Evolutionary conservation across 2,329 filamentous ascomycete genomes (phyloP).

Genomic region (Diaporthe helianthi): DNA sequence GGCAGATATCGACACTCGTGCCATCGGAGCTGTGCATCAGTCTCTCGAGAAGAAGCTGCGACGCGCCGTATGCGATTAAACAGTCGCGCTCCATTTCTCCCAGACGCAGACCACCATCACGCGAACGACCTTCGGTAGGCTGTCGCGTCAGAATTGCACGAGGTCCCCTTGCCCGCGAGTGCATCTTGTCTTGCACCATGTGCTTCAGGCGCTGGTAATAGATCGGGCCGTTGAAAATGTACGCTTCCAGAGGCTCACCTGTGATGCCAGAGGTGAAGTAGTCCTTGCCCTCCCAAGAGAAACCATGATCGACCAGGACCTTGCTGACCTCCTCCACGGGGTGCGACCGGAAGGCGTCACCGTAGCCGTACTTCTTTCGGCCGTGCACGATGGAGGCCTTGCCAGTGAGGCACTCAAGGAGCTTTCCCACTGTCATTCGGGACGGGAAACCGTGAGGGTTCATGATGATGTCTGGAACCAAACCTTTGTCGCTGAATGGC

Average conservation of each 20-base stretch:
- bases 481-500: slow-evolving; percentile 89
- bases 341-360: slow-evolving; percentile 82
- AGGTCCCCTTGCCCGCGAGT: slow-evolving; percentile 89
- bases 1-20: slow-evolving; percentile 91
- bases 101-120: slow-evolving; percentile 88
- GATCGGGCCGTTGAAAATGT: slow-evolving; percentile 98
- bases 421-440: slow-evolving; percentile 98
- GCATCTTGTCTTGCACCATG: slow-evolving; percentile 99
- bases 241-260: slow-evolving; percentile 90
- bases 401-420: slow-evolving; percentile 92
- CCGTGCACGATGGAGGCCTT: slow-evolving; percentile 91
- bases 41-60: slow-evolving; percentile 88
- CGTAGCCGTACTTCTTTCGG: slow-evolving; percentile 83
- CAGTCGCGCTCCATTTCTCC: slow-evolving; percentile 99
- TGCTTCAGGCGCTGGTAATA: slow-evolving; percentile 99
- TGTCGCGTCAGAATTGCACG: slow-evolving; percentile 92
- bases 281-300: slow-evolving; percentile 97
- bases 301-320: slow-evolving; percentile 85
- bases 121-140: slow-evolving; percentile 92
- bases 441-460: slow-evolving; percentile 99
- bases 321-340: slow-evolving; percentile 88
- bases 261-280: slow-evolving; percentile 96
- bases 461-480: slow-evolving; percentile 99
- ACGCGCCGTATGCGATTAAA: slow-evolving; percentile 94
- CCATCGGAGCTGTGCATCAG: slow-evolving; percentile 95